Evolutionary conservation across 1,284 basidiomycete species (phyloP), one percentile per base, ranked within the genome.

Genomic region (Ustilago shanxiensis): DNA sequence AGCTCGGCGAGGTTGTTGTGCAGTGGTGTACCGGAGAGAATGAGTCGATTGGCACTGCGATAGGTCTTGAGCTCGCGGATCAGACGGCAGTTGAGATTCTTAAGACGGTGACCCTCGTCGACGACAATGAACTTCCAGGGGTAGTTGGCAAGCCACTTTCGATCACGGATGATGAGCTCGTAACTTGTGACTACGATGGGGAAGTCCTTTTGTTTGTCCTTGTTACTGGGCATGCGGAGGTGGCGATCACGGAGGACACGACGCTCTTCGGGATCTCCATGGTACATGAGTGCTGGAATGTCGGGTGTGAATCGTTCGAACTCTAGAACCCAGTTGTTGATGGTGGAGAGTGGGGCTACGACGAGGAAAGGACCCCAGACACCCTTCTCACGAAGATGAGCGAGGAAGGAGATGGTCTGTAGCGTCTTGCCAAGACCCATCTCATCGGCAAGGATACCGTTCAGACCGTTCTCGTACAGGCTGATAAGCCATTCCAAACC

Each of bases 401-500:
- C 94, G 59, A 94, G 91, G 86, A 98, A 97, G 0, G 95, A 91
- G 57, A 98, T 97, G 0, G 92, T 94, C 89, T 98, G 95, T 0
- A 98, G 89, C 0, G 95, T 98, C 92, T 95, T 83, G 3, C 83
- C 95, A 0, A 97, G 88, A 37, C 95, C 95, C 95, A 98, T 98
- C 85, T 98, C 93, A 79, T 95, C 93, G 47, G 93, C 78, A 33
- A 98, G 87, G 66, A 98, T 98, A 2, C 96, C 95, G 41, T 95
- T 95, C 57, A 98, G 91, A 2, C 96, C 95, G 80, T 96, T 97
- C 87, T 94, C 91, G 86, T 95, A 94, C 11, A 99, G 88, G 35
- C 91, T 92, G 5, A 93, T 92, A 92, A 99, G 94, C 96, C 96
- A 99, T 75, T 96, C 93, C 16, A 98, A 90, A 5, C 96, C 96